Percentiles rank a stretch among this genome's conserved stretches.
Evolutionary conservation across 441 rosid genomes (phyloP).

Genomic region (Omphalea diandra): DNA sequence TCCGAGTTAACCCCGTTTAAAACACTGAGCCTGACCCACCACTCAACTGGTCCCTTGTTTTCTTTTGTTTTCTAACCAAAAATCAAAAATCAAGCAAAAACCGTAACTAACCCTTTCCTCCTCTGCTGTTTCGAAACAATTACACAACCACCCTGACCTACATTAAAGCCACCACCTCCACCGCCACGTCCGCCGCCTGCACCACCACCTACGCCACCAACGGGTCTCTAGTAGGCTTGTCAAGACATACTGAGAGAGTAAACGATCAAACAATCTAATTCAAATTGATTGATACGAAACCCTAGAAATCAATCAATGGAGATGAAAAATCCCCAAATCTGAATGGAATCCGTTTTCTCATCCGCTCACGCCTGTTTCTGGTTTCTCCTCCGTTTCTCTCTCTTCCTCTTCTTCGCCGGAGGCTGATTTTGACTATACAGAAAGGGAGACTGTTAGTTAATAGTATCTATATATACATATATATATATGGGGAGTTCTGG

Average conservation of each 20-base stretch:
- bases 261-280: neutral
- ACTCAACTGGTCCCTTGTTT: neutral
- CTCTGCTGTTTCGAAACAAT: neutral
- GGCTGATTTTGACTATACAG: slow-evolving; percentile 31
- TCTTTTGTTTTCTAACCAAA: neutral
- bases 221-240: neutral
- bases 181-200: neutral
- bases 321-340: slow-evolving; percentile 49
- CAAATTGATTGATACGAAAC: slow-evolving; percentile 15
- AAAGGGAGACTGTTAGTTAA: neutral
- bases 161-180: neutral
- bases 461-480: neutral
- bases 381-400: slow-evolving; percentile 44
- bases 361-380: slow-evolving; percentile 26
- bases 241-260: neutral
- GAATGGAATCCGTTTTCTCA: slow-evolving; percentile 51
- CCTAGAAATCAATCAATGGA: slow-evolving; percentile 28
- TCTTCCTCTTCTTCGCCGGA: slow-evolving; percentile 38
- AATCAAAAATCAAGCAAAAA: neutral
- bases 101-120: neutral
- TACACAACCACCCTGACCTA: neutral
- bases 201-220: neutral
- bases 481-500: slow-evolving; percentile 51
- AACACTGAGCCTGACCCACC: slow-evolving; percentile 17
- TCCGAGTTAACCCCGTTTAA: slow-evolving; percentile 11